Evolutionary conservation across 108 stramenopile genomes (phyloP).

Genomic region (Poteriospumella lacustris): DNA sequence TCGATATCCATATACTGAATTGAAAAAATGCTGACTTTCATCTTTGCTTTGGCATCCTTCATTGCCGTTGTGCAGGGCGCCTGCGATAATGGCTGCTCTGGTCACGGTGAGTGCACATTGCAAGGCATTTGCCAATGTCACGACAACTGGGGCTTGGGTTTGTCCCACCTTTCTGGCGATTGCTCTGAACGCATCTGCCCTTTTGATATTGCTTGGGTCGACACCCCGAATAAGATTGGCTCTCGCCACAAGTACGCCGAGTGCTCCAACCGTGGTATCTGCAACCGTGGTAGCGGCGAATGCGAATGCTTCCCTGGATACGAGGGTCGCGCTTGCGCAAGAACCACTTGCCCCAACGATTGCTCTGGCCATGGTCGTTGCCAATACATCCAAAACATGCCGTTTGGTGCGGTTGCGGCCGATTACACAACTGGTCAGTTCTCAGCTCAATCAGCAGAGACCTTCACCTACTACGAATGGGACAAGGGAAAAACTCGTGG

Average conservation of each 20-base stretch:
- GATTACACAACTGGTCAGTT: constrained; percentile 20
- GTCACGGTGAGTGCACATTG: constrained; percentile 57
- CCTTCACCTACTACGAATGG: constrained; percentile 36
- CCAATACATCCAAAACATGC: constrained; percentile 17
- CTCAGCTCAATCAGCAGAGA: neutral
- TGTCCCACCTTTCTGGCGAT: constrained; percentile 25
- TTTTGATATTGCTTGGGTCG: constrained; percentile 47
- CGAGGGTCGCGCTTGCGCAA: constrained; percentile 72
- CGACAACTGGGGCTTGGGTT: constrained; percentile 29
- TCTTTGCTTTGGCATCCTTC: neutral
- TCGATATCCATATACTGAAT: too few species aligned
- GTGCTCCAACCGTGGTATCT: constrained; percentile 71
- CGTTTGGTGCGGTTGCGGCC: neutral
- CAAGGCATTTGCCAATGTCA: constrained; percentile 19
- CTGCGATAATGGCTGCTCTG: constrained; percentile 53
- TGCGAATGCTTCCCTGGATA: constrained; percentile 73
- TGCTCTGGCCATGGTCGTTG: constrained; percentile 66
- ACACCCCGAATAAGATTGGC: constrained; percentile 14
- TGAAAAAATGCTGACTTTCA: constrained; percentile 1
- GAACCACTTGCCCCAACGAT: constrained; percentile 56
- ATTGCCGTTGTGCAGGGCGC: neutral
- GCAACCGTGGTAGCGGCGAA: constrained; percentile 63
- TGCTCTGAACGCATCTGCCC: constrained; percentile 28
- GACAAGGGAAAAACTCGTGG: constrained; percentile 42
- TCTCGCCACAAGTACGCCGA: constrained; percentile 38